These are phyloP conservation scores for Talaromyces sp. DNA, from an alignment of 2,329 filamentous ascomycete species.

Conservation along the genomic window DNA sequence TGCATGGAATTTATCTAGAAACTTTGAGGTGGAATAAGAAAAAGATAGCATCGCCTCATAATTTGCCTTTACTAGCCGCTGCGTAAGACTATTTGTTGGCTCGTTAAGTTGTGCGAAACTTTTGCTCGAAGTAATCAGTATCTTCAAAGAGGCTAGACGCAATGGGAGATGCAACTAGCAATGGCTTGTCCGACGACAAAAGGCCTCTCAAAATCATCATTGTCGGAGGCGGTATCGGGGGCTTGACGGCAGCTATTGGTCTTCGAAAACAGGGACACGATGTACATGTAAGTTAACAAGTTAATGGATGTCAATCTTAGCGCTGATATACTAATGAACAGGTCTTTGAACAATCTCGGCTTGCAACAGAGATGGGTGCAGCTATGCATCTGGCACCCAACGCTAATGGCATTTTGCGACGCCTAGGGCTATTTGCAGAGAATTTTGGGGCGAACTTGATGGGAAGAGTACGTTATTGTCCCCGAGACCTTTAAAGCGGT, in stretches of 20 bases:
- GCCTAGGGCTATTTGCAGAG: conserved; percentile 41
- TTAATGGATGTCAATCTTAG: neutral
- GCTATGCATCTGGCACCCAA: conserved; percentile 63
- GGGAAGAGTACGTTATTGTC: conserved; percentile 17
- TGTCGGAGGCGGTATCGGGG: conserved; percentile 31
- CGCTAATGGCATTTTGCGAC: conserved; percentile 52
- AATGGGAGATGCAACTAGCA: neutral
- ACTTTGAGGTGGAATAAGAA: neutral
- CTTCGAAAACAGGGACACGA: conserved; percentile 51
- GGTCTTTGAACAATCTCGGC: conserved; percentile 54
- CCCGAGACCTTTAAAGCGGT: neutral
- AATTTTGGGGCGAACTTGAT: conserved; percentile 36
- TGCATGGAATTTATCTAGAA: neutral
- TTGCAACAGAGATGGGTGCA: conserved; percentile 55
- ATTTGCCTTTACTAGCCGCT: neutral
- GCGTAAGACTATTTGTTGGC: neutral
- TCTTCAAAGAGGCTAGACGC: neutral
- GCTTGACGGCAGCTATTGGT: conserved; percentile 38
- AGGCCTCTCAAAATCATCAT: conserved; percentile 23
- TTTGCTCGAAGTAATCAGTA: neutral
- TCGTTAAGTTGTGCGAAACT: neutral
- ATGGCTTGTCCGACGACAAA: neutral
- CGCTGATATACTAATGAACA: conserved; percentile 17
- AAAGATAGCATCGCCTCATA: neutral
- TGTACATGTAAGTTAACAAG: conserved; percentile 24